These are phyloP conservation scores for Neurospora sp. DNA, from an alignment of 495 filamentous ascomycete species.

Conservation along the genomic window DNA sequence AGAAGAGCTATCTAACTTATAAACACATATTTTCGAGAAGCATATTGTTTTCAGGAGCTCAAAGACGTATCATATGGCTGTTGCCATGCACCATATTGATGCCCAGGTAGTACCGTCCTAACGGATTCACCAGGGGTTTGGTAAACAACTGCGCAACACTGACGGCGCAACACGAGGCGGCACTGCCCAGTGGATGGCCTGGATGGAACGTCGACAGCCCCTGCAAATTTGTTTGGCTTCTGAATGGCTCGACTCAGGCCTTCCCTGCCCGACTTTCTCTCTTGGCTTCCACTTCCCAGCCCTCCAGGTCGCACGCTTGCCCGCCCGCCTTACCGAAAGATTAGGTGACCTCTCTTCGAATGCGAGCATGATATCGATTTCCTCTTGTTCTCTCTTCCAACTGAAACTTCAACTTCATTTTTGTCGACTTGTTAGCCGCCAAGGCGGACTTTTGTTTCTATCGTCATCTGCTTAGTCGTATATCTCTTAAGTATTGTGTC, in stretches of 20 bases:
- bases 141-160: not conserved
- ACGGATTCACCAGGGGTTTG: not conserved
- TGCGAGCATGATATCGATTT: not conserved
- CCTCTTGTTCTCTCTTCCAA: not conserved
- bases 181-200: not conserved
- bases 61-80: not conserved
- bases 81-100: not conserved
- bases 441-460: not conserved
- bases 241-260: not conserved
- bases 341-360: not conserved
- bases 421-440: not conserved
- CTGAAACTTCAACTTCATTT: not conserved
- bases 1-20: not conserved
- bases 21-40: not conserved
- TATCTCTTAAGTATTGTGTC: not conserved
- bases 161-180: not conserved
- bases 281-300: not conserved
- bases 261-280: not conserved
- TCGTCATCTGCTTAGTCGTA: not conserved
- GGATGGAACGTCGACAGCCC: not conserved
- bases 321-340: not conserved
- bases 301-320: not conserved
- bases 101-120: not conserved
- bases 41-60: not conserved
- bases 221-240: not conserved